Evolutionary conservation across 306 rosid genomes (phyloP), one percentile per base, ranked within the genome.

Genomic region (Quercus mongolica): DNA sequence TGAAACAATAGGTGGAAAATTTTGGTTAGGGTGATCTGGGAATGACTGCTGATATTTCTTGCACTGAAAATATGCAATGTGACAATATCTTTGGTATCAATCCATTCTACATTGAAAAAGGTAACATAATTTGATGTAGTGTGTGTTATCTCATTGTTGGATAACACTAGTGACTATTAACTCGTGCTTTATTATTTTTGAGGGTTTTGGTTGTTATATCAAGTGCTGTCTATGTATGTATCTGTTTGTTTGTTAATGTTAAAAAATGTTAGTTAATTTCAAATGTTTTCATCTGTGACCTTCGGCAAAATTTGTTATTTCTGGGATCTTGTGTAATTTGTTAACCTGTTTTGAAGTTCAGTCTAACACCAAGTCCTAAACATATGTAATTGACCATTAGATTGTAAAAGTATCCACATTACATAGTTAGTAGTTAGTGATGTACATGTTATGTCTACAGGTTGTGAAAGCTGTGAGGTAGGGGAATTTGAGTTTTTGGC

Each of bases 61-160:
- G 72, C 31, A 62, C 44, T 79, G 89, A 83, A 69, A 81, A 71
- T 38, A 79, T 59, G 83, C 88, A 79, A 20, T 68, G 55, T 67
- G 88, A 77, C 82, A 76, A 81, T 77, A 70, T 82, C 41, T 91
- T 94, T 89, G 97, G 97, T 73, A 83, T 92, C 9, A 71, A 85
- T 79, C 95, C 97, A 33, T 94, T 94, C 83, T 92, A 83, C 83
- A 89, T 94, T 76, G 83, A 84, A 61, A 91, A 90, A 91, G 99
- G 98, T 91, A 85, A 74, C 76, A 2, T 1, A 75, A 51, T 46
- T 21, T 81, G 74, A 26, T 46, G 13, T 58, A 10, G n/a, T 38
- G 8, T 78, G 25, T 15, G 49, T 31, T 19, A 65, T 52, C 12
- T 79, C 17, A 15, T 30, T 67, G 54, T 10, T 58, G 54, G 23